A percentile compares a stretch with the other conserved stretches of the same genome.
These are phyloP conservation scores for Fraxinus sp. DNA, from an alignment of 305 asterid species.

Conservation along the genomic window DNA sequence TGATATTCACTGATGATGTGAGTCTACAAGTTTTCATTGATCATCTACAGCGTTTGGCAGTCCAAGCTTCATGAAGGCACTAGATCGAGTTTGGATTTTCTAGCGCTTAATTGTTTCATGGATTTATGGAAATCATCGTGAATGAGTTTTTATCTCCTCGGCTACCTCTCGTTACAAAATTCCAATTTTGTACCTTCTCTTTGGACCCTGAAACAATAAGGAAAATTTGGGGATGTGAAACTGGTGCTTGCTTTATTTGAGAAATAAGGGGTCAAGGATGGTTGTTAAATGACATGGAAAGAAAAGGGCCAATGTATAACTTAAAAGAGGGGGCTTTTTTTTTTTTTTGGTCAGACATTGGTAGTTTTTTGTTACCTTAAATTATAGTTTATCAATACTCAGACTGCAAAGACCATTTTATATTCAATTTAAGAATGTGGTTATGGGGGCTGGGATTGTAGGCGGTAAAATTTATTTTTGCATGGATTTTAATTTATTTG, in stretches of 20 bases:
- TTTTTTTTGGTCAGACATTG: not conserved
- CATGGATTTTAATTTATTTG: not conserved
- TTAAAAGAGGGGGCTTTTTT: not conserved
- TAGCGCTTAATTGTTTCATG: not conserved
- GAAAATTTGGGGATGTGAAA: not conserved
- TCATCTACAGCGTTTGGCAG: constrained; percentile 96
- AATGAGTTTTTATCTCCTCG: constrained; percentile 2
- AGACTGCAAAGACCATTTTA: not conserved
- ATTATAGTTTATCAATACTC: not conserved
- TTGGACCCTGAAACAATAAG: not conserved
- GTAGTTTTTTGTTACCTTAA: not conserved
- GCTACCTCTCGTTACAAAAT: constrained; percentile 5
- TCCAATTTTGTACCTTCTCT: not conserved
- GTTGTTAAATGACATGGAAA: not conserved
- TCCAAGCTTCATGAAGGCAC: constrained; percentile 69
- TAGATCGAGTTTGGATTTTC: not conserved
- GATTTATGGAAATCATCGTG: not conserved
- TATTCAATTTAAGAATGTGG: not conserved
- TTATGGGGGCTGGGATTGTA: not conserved
- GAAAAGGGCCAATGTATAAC: not conserved
- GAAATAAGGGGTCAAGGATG: not conserved
- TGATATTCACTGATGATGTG: constrained; percentile 94
- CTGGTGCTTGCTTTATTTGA: not conserved
- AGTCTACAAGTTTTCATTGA: constrained; percentile 89
- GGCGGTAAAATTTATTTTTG: not conserved